Base-by-base conservation (phyloP, 805 yeast genomes). In the Starmera amethionina region DNA sequence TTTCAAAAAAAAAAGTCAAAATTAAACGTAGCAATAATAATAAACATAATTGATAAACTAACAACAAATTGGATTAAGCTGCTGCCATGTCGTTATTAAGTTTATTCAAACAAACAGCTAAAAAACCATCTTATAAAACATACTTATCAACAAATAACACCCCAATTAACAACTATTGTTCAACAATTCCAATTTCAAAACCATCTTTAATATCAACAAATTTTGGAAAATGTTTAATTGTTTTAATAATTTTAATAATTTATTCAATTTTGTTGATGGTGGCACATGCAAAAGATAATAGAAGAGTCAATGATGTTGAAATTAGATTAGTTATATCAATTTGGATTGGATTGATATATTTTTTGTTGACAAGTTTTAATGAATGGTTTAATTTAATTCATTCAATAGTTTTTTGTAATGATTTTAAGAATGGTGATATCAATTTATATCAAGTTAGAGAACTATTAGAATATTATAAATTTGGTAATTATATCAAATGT, bases 361-460 rank as follows among this genome's bases (percentile, higher is more conserved):
- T 22, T 8, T 22, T 22, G 6, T 2, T 22, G 9, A 22, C 27
- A 8, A 22, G 49, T 1, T 53, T 53, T 27, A 45, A 46, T 22
- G 57, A 53, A 35, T 55, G 54, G 51, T 53, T 51, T 40, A 47
- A 55, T 32, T 32, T 51, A 16, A 48, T 34, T 5, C 44, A 53
- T 38, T 46, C 47, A 18, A 43, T 55, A 12, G 42, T 53, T 19
- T 35, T 51, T 16, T 55, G 59, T 41, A 55, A 55, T 40, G 56
- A 55, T 14, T 55, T 52, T 42, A 55, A 53, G 39, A 53, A 53
- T 32, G 59, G 59, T 1, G 28, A 34, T 5, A 35, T 46, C n/a
- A 53, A 48, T 30, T 18, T 55, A 19, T 55, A 46, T 38, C 54
- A 52, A 35, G 49, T 52, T 11, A 42, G 52, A 34, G 52, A 46